These are phyloP conservation scores for Crithidia fasciculata DNA, from an alignment of 208 protist genomes.

Conservation along the genomic window DNA sequence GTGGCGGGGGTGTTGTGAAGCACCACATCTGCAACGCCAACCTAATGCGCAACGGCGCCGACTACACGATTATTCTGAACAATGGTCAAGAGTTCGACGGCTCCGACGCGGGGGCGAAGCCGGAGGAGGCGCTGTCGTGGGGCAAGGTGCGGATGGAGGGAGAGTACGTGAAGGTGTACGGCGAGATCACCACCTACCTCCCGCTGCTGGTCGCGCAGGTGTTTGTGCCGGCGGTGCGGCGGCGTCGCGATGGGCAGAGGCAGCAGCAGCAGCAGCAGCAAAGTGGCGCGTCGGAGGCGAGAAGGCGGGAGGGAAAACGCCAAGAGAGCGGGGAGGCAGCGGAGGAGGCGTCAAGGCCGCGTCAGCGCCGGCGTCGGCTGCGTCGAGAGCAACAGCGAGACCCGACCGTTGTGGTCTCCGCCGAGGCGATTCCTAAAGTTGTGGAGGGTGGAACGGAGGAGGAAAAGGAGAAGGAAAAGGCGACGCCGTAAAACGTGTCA, in stretches of 20 bases:
- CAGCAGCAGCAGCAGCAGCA: neutral
- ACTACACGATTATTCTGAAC: conserved; percentile 98
- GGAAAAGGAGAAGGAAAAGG: neutral
- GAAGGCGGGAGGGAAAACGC: too few relatives aligned
- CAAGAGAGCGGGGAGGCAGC: too few relatives aligned
- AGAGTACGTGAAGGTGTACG: conserved; percentile 97
- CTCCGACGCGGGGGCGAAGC: conserved; percentile 96
- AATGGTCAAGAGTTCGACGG: conserved; percentile 99
- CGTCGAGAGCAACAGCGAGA: neutral
- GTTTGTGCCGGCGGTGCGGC: conserved; percentile 83
- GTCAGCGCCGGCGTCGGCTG: neutral
- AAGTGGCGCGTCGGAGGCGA: neutral
- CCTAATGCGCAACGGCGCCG: conserved; percentile 99
- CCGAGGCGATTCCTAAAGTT: neutral
- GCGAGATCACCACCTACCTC: conserved; percentile 97
- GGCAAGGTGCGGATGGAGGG: conserved; percentile 97
- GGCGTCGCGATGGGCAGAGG: neutral
- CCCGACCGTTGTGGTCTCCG: neutral
- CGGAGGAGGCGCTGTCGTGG: conserved; percentile 99
- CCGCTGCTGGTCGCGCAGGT: conserved; percentile 97
- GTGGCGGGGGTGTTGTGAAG: conserved; percentile 98
- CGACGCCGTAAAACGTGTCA: neutral
- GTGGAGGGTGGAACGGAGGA: neutral
- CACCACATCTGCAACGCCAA: conserved; percentile 99
- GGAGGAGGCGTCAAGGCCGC: too few relatives aligned